These are phyloP conservation scores for Saccharomyces pastorianus DNA, from an alignment of 1,139 yeast species.

Conservation along the genomic window DNA sequence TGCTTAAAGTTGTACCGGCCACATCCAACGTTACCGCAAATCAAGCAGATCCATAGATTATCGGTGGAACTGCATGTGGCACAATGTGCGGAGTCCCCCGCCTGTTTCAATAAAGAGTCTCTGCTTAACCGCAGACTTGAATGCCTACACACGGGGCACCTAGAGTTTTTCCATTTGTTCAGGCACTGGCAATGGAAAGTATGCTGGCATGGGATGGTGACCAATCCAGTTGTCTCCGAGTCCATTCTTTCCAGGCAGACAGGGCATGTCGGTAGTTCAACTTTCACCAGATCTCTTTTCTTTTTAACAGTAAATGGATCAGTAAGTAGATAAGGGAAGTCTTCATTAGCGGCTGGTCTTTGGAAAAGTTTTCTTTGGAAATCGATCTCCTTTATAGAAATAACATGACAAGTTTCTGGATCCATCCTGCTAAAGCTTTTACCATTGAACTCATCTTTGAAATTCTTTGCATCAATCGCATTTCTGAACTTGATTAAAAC, in stretches of 20 bases:
- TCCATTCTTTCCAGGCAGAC: slow-evolving; percentile 91
- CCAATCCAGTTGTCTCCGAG: slow-evolving; percentile 65
- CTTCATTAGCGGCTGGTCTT: slow-evolving; percentile 8
- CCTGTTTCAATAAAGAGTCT: slow-evolving; percentile 28
- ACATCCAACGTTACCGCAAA: slow-evolving; percentile 87
- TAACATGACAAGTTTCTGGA: slow-evolving; percentile 80
- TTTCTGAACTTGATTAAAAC: slow-evolving; percentile 68
- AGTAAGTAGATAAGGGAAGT: slow-evolving; percentile 57
- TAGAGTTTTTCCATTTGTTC: slow-evolving; percentile 82
- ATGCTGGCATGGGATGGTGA: slow-evolving; percentile 89
- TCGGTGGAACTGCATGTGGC: slow-evolving; percentile 49
- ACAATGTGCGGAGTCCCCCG: slow-evolving; percentile 31
- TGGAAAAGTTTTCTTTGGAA: slow-evolving; percentile 27
- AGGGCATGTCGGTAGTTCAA: slow-evolving; percentile 87
- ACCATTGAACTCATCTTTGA: slow-evolving; percentile 39
- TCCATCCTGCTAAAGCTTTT: slow-evolving; percentile 63
- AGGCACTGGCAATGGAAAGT: slow-evolving; percentile 88
- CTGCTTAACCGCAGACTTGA: slow-evolving; percentile 38
- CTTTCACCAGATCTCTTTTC: slow-evolving; percentile 17
- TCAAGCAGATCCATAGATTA: slow-evolving; percentile 82
- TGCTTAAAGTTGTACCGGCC: slow-evolving; percentile 85
- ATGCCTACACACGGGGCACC: slow-evolving; percentile 88
- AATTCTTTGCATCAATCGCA: slow-evolving; percentile 47
- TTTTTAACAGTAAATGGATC: slow-evolving; percentile 51
- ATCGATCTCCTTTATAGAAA: slow-evolving; percentile 54